Evolutionary conservation across 1,139 yeast species (phyloP), one percentile per base, ranked within the genome.

Genomic region (Kodamaea suecica): DNA sequence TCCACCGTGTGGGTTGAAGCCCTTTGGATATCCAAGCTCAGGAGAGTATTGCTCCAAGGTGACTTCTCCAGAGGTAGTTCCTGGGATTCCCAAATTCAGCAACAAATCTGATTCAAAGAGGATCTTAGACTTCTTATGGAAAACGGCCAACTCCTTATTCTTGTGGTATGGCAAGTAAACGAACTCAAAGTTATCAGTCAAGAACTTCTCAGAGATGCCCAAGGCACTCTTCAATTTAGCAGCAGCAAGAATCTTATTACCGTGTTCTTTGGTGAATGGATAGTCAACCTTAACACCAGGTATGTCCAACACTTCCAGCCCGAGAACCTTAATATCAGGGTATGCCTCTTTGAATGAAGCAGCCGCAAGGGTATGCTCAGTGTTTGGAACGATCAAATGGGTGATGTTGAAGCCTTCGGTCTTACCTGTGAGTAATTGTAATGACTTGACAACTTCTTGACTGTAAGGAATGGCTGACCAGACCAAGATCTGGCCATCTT

Each of bases 391-490:
- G 25, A 77, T 57, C 32, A 73, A 56, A 42, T 73, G 66, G 1
- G 66, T 55, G 15, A 72, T 61, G 15, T 59, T 60, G 29, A 60
- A 57, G 16, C 44, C 35, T 7, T 59, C 53, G 41, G 19, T 24
- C 13, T 29, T 20, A 1, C 63, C 68, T 1, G 63, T 53, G 29
- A 66, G 56, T 17, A 61, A 49, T 29, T 64, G 50, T 25, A 77
- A 49, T 2, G 67, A 61, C 20, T 61, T 58, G 21, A 66, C 52
- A 4, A 73, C 72, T 24, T 57, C 64, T 4, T 66, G 61, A 1
- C 78, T 76, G 47, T 68, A 74, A 1, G 87, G 87, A 31, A 80
- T 66, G 1, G 86, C 79, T 3, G 80, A 72, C 73, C 80, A 76
- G 6, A 81, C 73, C 7, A 77, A 56, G 15, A 78, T 58, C 31